Base-by-base conservation (phyloP, 2,329 filamentous ascomycete genomes). In the Chaetomiaceae sp. region DNA sequence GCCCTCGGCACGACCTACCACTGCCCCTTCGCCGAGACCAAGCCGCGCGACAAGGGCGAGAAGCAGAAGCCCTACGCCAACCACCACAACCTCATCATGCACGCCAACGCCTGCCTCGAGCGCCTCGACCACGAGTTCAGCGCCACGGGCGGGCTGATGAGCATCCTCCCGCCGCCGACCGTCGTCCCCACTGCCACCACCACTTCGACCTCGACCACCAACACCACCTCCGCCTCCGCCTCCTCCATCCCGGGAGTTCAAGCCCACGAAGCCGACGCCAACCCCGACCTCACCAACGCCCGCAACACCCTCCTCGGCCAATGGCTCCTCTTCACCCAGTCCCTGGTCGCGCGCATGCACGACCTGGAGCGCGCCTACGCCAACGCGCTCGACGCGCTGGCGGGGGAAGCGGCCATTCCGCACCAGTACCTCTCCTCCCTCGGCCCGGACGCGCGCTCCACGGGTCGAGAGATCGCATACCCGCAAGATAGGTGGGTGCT, bases 61-160 rank as follows among this genome's bases (percentile, higher is more conserved):
- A 9, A 65, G 61, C 36, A 49, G 23, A 57, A 56, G 25, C 76
- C 74, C 3, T 79, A 74, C 53, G 69, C 71, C 45, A 73, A 69
- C 49, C 77, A 81, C 57, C 69, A 75, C 57, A 72, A 71, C 29
- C 72, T 84, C 15, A 68, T 81, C 25, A 71, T 74, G 69, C 81
- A 84, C 63, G 80, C 81, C 55, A 83, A 84, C 62, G 73, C 77
- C 54, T 78, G 80, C 47, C 75, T 84, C 6, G 80, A 83, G 68
- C 71, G 78, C 2, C 73, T 84, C 6, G 81, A 84, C 59, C 79
- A 83, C 62, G 80, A 83, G 64, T 80, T 77, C 60, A 72, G 73
- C 39, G 70, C 74, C 23, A 76, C 78, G 33, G 81, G 81, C 15
- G 81, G 81, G 2, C 67, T 84, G 17, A 69, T 84, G 38, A 74